Evolutionary conservation across 2,329 filamentous ascomycete genomes (phyloP).

Genomic region (Xylariaceae sp.): DNA sequence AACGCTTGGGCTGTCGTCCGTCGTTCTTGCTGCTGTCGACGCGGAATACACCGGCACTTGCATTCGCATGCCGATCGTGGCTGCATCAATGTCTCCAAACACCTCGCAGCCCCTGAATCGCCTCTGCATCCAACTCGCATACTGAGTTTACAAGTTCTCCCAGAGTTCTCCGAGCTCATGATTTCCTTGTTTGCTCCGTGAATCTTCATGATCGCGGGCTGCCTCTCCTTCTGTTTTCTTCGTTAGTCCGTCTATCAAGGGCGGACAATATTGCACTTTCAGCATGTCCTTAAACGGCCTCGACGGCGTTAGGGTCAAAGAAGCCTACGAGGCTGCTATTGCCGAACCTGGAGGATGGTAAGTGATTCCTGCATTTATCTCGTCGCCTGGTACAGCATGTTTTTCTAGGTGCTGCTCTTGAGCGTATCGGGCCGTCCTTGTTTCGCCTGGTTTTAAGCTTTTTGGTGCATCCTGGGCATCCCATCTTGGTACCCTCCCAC

Average conservation of each 20-base stretch:
- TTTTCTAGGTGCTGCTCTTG: too few species aligned
- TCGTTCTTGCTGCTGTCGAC: too few species aligned
- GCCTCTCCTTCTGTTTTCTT: neutral
- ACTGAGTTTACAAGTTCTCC: slow-evolving; percentile 16
- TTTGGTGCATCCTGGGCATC: too few species aligned
- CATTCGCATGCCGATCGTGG: slow-evolving; percentile 15
- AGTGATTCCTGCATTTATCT: slow-evolving; percentile 32
- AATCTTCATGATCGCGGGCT: slow-evolving; percentile 1
- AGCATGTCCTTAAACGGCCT: slow-evolving; percentile 94
- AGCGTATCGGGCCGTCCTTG: too few species aligned
- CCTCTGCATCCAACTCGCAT: slow-evolving; percentile 23
- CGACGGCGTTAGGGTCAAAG: slow-evolving; percentile 72
- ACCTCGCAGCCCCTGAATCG: slow-evolving; percentile 24
- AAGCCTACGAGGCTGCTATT: slow-evolving; percentile 75
- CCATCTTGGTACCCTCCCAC: neutral
- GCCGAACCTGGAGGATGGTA: slow-evolving; percentile 93
- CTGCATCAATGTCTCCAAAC: slow-evolving; percentile 27
- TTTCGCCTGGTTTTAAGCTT: too few species aligned
- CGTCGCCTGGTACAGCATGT: too few species aligned
- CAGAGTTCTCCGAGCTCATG: slow-evolving; percentile 13
- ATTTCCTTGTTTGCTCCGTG: neutral
- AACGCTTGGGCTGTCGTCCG: too few species aligned
- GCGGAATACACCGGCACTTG: neutral
- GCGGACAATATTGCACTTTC: slow-evolving; percentile 13
- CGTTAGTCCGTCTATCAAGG: slow-evolving; percentile 13